Evolutionary conservation across 768 basidiomycete species (phyloP).

Genomic region (Kondoa subrosea): DNA sequence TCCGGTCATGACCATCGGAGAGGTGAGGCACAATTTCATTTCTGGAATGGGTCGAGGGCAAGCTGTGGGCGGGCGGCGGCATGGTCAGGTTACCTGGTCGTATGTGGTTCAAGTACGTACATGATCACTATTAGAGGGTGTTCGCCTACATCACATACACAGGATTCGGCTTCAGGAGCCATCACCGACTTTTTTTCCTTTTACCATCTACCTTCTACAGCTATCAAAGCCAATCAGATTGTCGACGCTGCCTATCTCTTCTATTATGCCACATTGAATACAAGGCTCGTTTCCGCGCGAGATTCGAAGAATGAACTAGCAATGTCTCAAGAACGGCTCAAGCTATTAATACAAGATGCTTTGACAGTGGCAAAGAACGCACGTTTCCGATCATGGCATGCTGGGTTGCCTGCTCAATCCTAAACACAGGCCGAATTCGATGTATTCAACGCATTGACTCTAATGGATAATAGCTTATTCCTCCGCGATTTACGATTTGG

Average conservation of each 20-base stretch:
- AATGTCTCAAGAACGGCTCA: slow-evolving; percentile 51
- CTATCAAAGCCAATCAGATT: slow-evolving; percentile 40
- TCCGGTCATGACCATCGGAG: slow-evolving; percentile 56
- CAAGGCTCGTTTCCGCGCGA: slow-evolving; percentile 47
- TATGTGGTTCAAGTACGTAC: slow-evolving; percentile 76
- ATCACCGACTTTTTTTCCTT: slow-evolving; percentile 96
- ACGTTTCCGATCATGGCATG: slow-evolving; percentile 16
- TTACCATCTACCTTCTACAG: slow-evolving; percentile 85
- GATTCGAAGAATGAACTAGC: slow-evolving; percentile 43
- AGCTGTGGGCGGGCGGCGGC: slow-evolving; percentile 41
- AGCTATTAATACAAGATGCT: slow-evolving; percentile 58
- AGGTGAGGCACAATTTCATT: slow-evolving; percentile 70
- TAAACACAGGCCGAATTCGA: slow-evolving; percentile 60
- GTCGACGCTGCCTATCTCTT: slow-evolving; percentile 87
- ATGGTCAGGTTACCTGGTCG: slow-evolving; percentile 80
- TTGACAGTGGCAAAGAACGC: slow-evolving; percentile 57
- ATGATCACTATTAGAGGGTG: background rate
- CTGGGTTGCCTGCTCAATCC: background rate
- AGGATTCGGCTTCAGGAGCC: slow-evolving; percentile 65
- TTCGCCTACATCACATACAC: background rate
- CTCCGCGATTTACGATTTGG: slow-evolving; percentile 67
- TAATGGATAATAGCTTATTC: slow-evolving; percentile 82
- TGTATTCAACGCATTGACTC: slow-evolving; percentile 83
- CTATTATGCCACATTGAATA: slow-evolving; percentile 85
- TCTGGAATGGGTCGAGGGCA: slow-evolving; percentile 58